These are phyloP conservation scores for Eimeria necatrix DNA, from an alignment of 169 alveolate genomes.

Conservation along the genomic window DNA sequence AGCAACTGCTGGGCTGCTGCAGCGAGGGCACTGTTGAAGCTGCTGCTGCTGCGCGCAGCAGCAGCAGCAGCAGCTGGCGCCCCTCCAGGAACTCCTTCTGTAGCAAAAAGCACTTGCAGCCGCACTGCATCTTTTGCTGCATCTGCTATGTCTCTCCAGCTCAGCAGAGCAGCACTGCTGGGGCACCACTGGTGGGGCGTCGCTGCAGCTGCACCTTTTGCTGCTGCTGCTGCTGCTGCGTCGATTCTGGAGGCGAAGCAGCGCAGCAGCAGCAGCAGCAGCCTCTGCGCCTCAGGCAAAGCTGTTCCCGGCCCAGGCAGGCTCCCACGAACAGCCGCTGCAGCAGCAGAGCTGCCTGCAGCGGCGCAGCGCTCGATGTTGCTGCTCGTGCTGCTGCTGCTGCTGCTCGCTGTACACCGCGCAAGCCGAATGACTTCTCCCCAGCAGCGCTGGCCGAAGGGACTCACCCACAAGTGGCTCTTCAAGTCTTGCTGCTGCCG, in stretches of 20 bases:
- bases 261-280: conserved; percentile 39
- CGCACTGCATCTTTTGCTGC: conserved; percentile 52
- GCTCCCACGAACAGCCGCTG: background rate
- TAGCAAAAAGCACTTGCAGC: background rate
- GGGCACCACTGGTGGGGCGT: background rate
- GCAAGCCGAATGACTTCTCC: conserved; percentile 6
- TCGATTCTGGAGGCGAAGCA: background rate
- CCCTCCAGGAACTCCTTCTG: background rate
- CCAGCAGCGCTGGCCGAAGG: conserved; percentile 1
- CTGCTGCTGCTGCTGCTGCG: conserved; percentile 56
- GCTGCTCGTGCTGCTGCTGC: conserved; percentile 11
- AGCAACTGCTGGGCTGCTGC: background rate
- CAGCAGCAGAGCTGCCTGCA: background rate
- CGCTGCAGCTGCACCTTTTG: background rate
- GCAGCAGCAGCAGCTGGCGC: conserved; percentile 28
- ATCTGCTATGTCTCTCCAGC: conserved; percentile 42
- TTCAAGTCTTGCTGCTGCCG: background rate
- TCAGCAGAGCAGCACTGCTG: background rate
- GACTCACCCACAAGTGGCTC: background rate
- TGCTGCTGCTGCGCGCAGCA: background rate
- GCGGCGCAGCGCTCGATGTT: background rate
- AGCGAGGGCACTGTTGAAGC: background rate
- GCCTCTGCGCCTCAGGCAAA: background rate
- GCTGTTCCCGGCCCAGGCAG: background rate
- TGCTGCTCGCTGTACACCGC: conserved; percentile 14